Conservation (phyloP, 2,329 filamentous ascomycete genomes). For the Metarhizium sp. region DNA sequence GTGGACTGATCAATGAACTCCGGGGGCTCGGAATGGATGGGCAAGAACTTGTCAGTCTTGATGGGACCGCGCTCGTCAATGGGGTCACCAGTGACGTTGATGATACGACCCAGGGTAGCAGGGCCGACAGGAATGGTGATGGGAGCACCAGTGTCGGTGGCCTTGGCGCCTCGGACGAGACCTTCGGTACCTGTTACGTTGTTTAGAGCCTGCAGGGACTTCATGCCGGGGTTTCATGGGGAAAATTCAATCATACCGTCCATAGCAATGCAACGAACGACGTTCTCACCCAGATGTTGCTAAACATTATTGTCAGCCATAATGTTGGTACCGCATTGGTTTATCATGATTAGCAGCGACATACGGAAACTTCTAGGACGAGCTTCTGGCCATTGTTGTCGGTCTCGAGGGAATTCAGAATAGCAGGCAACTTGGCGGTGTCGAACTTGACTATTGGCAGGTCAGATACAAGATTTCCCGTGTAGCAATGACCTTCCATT, state of each 20-base stretch:
- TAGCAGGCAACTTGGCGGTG: slow-evolving; percentile 81
- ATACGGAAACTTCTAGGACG: slow-evolving; percentile 91
- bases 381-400: slow-evolving; percentile 90
- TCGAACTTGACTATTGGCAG: slow-evolving; percentile 82
- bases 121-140: slow-evolving; percentile 95
- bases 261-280: slow-evolving; percentile 99
- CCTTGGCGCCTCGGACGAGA: slow-evolving; percentile 87
- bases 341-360: slow-evolving; percentile 14
- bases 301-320: neutral
- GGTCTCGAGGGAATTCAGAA: slow-evolving; percentile 94
- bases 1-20: slow-evolving; percentile 94
- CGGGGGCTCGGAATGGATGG: slow-evolving; percentile 93
- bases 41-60: slow-evolving; percentile 77
- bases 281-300: slow-evolving; percentile 74
- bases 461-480: slow-evolving; percentile 14
- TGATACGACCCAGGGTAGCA: slow-evolving; percentile 94
- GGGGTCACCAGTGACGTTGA: slow-evolving; percentile 99
- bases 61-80: slow-evolving; percentile 99
- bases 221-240: neutral
- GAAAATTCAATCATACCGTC: slow-evolving; percentile 60
- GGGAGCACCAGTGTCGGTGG: slow-evolving; percentile 80
- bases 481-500: neutral
- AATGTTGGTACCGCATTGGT: neutral
- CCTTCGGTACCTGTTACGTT: slow-evolving; percentile 80
- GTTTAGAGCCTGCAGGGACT: slow-evolving; percentile 2